phyloP scores from a whole-genome alignment of 106 monocot genomes.

The Dendrobium catenatum region DNA sequence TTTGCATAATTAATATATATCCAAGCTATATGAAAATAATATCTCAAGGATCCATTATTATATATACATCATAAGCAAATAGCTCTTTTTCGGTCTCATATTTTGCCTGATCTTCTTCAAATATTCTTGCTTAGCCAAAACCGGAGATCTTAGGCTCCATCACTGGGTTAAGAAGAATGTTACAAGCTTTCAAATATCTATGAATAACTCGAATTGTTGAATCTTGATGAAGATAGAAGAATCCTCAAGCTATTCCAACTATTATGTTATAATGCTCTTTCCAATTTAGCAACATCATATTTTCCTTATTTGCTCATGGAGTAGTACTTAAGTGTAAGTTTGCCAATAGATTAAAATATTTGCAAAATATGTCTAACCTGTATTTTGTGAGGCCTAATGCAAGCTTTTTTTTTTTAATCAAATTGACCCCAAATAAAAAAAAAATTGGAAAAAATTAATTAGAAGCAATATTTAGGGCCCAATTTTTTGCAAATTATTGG shows the following conservation, averaged over 20 bases:
- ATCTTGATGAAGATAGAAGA: constrained; percentile 48
- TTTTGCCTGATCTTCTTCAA: constrained; percentile 25
- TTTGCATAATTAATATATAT: neutral
- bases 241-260: constrained; percentile 31
- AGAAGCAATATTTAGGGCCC: too few species aligned
- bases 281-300: constrained; percentile 27
- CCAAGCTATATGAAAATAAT: neutral
- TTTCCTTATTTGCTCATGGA: neutral
- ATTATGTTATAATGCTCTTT: constrained; percentile 26
- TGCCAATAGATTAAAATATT: neutral
- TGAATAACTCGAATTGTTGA: constrained; percentile 37
- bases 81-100: constrained; percentile 18
- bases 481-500: too few species aligned
- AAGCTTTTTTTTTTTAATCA: too few species aligned
- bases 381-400: too few species aligned
- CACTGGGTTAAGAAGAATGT: constrained; percentile 38
- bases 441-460: too few species aligned
- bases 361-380: too few species aligned
- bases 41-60: neutral
- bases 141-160: constrained; percentile 56
- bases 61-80: neutral
- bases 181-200: constrained; percentile 45
- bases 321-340: neutral
- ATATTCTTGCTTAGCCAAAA: constrained; percentile 46
- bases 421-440: too few species aligned